Evolutionary conservation across 495 filamentous ascomycete species (phyloP).

Genomic region (Annulohypoxylon nitens): DNA sequence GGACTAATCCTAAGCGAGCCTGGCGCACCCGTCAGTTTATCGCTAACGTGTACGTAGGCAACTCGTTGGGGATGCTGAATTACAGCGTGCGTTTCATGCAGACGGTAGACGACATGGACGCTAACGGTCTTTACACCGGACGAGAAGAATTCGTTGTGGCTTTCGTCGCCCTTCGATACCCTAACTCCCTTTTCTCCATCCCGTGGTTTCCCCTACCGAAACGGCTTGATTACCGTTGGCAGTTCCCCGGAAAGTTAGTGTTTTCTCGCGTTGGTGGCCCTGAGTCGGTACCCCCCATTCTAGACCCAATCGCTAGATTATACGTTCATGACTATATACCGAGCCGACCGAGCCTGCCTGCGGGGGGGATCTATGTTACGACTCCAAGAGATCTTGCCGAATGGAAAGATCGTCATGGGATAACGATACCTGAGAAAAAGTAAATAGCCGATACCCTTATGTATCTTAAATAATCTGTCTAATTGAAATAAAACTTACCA

Average conservation of each 20-base stretch:
- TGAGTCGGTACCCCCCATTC: constrained; percentile 37
- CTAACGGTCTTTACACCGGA: constrained; percentile 39
- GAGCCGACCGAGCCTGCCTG: constrained; percentile 13
- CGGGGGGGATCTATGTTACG: constrained; percentile 38
- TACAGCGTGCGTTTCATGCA: constrained; percentile 46
- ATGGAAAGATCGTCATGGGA: constrained; percentile 28
- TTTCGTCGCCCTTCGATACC: constrained; percentile 45
- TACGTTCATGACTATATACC: constrained; percentile 37
- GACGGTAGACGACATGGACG: constrained; percentile 49
- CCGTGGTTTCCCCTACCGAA: constrained; percentile 44
- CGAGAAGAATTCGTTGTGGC: constrained; percentile 44
- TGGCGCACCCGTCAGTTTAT: constrained; percentile 44
- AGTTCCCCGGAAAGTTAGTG: constrained; percentile 40
- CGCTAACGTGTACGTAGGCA: constrained; percentile 44
- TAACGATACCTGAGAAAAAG: neutral
- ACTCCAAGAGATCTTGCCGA: constrained; percentile 6
- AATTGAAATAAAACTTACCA: no score
- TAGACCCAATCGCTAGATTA: constrained; percentile 41
- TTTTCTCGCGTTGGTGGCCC: constrained; percentile 37
- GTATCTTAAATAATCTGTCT: no score
- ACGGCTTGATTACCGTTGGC: constrained; percentile 39
- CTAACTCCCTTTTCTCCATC: constrained; percentile 45
- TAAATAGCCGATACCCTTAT: no score
- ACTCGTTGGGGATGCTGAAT: constrained; percentile 44
- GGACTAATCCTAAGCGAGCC: constrained; percentile 23